Percentiles rank a stretch among this genome's conserved stretches.
These are phyloP conservation scores for Coemansia furcata DNA, from an alignment of 192 early-diverging fungal species.

Conservation along the genomic window DNA sequence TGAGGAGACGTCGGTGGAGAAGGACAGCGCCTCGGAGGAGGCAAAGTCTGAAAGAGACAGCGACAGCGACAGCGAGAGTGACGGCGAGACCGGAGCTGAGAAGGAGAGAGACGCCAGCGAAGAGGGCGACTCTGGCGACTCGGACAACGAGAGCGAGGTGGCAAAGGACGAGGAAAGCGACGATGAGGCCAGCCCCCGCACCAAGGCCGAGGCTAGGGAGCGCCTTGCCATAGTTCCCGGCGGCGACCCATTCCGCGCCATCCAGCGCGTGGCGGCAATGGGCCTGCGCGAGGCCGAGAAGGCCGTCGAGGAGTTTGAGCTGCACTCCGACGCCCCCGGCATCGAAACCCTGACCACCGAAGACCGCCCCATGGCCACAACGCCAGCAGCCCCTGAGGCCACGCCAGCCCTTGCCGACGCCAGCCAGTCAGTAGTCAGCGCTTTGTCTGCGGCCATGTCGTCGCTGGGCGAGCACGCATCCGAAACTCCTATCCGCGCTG, in stretches of 20 bases:
- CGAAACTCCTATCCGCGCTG: background rate
- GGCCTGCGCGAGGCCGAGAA: conserved; percentile 41
- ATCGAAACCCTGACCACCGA: conserved; percentile 29
- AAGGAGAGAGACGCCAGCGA: conserved; percentile 7
- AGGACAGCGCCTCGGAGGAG: conserved; percentile 11
- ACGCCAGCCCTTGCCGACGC: background rate
- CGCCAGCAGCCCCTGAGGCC: background rate
- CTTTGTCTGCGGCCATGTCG: background rate
- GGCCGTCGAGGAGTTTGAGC: conserved; percentile 33
- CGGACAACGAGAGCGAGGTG: conserved; percentile 5
- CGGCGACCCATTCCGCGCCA: conserved; percentile 13
- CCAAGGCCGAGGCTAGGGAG: background rate
- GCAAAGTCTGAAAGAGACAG: conserved; percentile 5
- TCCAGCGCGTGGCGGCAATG: conserved; percentile 39
- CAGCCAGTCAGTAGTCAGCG: background rate
- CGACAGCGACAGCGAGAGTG: conserved; percentile 23
- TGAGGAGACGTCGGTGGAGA: background rate
- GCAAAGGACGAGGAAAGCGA: conserved; percentile 1
- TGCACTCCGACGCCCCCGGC: conserved; percentile 19
- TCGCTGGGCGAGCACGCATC: background rate
- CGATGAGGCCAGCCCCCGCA: conserved; percentile 4
- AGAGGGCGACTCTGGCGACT: conserved; percentile 7
- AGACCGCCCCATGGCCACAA: conserved; percentile 2
- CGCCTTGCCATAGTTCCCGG: background rate
- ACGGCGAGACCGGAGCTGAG: conserved; percentile 17